Percentiles rank a stretch among this genome's conserved stretches.
Conservation (phyloP, 768 basidiomycete species). For the Plicaturopsis crispa region DNA sequence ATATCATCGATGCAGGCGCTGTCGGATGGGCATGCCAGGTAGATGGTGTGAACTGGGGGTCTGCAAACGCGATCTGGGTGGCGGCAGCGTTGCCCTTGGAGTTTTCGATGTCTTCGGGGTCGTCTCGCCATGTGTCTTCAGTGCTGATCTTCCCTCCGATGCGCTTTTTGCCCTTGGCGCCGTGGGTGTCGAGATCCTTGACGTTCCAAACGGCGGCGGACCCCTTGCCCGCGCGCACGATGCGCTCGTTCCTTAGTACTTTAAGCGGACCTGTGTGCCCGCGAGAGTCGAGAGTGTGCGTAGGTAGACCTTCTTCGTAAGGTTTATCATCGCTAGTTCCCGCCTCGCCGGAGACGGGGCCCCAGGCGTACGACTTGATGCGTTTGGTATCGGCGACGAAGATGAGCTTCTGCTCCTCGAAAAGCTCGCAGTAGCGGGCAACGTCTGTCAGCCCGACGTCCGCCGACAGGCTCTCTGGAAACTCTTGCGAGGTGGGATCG, state of each 20-base stretch:
- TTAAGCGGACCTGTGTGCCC: conserved; percentile 21
- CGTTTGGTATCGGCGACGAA: conserved; percentile 26
- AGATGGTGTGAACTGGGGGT: conserved; percentile 4
- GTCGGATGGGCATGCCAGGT: conserved; percentile 5
- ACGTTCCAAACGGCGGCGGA: conserved; percentile 27
- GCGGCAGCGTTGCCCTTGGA: conserved; percentile 18
- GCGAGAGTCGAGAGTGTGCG: conserved; percentile 24
- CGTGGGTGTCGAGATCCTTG: conserved; percentile 23
- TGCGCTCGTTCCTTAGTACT: conserved; percentile 16
- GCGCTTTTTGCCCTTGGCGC: conserved; percentile 11
- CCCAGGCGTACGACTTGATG: conserved; percentile 31
- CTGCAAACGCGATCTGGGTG: conserved; percentile 3
- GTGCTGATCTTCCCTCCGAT: conserved; percentile 14
- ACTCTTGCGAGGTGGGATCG: conserved; percentile 4
- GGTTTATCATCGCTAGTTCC: background rate
- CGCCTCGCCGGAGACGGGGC: background rate
- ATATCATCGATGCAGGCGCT: background rate
- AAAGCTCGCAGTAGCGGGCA: conserved; percentile 15
- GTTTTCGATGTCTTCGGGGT: conserved; percentile 20
- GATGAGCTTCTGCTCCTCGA: conserved; percentile 27
- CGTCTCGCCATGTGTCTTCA: conserved; percentile 13
- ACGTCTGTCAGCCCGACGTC: conserved; percentile 16
- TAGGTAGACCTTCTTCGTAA: conserved; percentile 8
- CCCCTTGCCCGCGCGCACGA: conserved; percentile 27
- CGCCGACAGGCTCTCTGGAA: conserved; percentile 5